Evolutionary conservation across 2,329 filamentous ascomycete genomes (phyloP), one percentile per base, ranked within the genome.

Genomic region (Epichloe sylvatica): DNA sequence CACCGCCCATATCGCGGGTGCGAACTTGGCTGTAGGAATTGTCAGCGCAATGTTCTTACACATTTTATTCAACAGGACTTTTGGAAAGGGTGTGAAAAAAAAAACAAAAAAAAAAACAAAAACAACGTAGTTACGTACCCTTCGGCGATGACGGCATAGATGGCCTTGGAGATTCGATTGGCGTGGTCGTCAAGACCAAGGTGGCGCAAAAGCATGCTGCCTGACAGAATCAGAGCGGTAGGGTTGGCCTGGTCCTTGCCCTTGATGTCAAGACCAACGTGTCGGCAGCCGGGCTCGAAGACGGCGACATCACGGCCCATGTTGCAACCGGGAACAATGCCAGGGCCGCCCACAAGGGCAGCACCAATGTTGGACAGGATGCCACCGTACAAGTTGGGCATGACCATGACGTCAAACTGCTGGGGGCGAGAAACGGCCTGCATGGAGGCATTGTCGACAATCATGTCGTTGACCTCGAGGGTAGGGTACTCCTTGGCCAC

Each of bases 371-470:
- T 98, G 75, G 92, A 97, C 58, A 98, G 78, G 64, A 98, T 98
- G 68, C 91, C 90, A 70, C 91, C 91, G 80, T 97, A 97, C 66
- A 97, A 75, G 78, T 98, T 98, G 64, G 92, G 92, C 90, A 97
- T 97, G 70, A 98, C 92, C 84, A 98, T 87, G 62, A 98, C 92
- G 69, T 98, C 92, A 67, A 98, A 98, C 73, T 98, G 92, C 75
- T 97, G 92, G 55, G 92, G 92, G 59, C 81, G 80, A 59, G 87
- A 90, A 60, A 98, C 92, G 67, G 89, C 94, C 77, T 98, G 92
- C 92, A 98, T 98, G 65, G 87, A 94, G 64, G 92, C 92, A 72
- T 98, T 98, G 76, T 98, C 92, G 71, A 98, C 92, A 70, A 98
- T 98, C 91, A 98, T 96, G 75, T 98, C 92, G 77, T 94, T 94